A percentile compares a stretch with the other conserved stretches of the same genome.
These are phyloP conservation scores for Sicyos baderoa DNA, from an alignment of 306 rosid species.

Conservation along the genomic window DNA sequence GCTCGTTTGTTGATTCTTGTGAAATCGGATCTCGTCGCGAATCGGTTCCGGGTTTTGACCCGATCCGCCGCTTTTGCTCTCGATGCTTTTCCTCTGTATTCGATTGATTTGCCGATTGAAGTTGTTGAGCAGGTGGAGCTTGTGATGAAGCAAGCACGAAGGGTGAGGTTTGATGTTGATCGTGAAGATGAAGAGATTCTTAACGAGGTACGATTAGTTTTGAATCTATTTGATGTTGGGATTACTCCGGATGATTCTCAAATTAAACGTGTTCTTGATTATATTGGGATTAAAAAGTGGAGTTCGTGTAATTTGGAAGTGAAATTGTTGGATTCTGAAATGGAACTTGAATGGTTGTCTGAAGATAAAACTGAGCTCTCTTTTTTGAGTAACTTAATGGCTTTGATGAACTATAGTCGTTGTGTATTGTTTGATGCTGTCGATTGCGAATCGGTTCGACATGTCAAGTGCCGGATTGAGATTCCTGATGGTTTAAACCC, in stretches of 20 bases:
- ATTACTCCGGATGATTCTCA: slow-evolving; percentile 33
- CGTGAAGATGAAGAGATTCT: slow-evolving; percentile 35
- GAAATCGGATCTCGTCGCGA: slow-evolving; percentile 48
- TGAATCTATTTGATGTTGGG: slow-evolving; percentile 37
- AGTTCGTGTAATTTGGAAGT: slow-evolving; percentile 51
- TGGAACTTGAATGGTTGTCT: slow-evolving; percentile 37
- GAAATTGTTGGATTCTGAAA: slow-evolving; percentile 61
- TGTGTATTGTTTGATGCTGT: slow-evolving; percentile 38
- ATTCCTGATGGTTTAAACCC: slow-evolving; percentile 28
- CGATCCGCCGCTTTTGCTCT: slow-evolving; percentile 49
- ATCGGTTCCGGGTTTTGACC: slow-evolving; percentile 35
- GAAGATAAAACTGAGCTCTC: slow-evolving; percentile 30
- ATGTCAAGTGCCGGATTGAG: neutral
- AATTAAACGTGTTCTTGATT: slow-evolving; percentile 43
- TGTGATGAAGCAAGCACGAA: slow-evolving; percentile 42
- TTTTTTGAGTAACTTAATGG: slow-evolving; percentile 38
- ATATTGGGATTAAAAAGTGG: slow-evolving; percentile 52
- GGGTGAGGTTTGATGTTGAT: slow-evolving; percentile 37
- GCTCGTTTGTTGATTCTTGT: slow-evolving; percentile 46
- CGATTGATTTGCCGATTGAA: slow-evolving; percentile 31
- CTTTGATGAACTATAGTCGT: slow-evolving; percentile 51
- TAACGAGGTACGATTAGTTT: slow-evolving; percentile 26
- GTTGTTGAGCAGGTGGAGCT: slow-evolving; percentile 44
- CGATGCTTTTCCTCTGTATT: slow-evolving; percentile 41
- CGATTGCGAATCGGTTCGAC: slow-evolving; percentile 31